phyloP scores from a whole-genome alignment of 2,329 filamentous ascomycete genomes.

The Malbranchea zuffiana region DNA sequence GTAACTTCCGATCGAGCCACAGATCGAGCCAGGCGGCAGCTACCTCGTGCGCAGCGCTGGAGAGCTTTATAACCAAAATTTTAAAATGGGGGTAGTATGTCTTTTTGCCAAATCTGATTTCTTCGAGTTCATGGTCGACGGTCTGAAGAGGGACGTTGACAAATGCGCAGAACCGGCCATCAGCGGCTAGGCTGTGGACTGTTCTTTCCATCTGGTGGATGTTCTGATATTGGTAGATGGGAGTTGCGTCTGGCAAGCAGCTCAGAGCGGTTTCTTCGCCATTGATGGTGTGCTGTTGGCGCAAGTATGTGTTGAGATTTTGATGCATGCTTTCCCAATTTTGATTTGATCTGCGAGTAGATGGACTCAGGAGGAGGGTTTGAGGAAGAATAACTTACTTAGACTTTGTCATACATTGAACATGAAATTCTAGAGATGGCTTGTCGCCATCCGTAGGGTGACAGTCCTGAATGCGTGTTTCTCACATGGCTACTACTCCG shows the following conservation, averaged over 20 bases:
- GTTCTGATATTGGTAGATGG: constrained; percentile 2
- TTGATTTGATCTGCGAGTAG: too few species aligned
- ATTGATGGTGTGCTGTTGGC: background rate
- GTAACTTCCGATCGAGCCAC: background rate
- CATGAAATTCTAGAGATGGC: too few species aligned
- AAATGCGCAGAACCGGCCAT: background rate
- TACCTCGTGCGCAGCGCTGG: background rate
- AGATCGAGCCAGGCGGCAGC: background rate
- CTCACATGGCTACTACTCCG: too few species aligned
- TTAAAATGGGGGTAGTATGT: background rate
- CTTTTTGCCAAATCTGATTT: background rate
- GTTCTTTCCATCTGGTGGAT: background rate
- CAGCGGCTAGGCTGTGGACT: background rate
- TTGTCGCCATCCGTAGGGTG: too few species aligned
- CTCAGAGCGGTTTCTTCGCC: background rate
- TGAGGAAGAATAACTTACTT: too few species aligned
- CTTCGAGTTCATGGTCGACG: background rate
- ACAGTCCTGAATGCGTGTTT: too few species aligned
- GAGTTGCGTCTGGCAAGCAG: background rate
- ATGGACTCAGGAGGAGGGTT: too few species aligned
- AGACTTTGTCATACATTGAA: too few species aligned
- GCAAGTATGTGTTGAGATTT: background rate
- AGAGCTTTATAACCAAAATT: background rate
- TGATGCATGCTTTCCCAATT: background rate
- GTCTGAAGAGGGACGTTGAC: background rate